Evolutionary conservation across 1,139 yeast genomes (phyloP).

Genomic region (Candida smagusa): DNA sequence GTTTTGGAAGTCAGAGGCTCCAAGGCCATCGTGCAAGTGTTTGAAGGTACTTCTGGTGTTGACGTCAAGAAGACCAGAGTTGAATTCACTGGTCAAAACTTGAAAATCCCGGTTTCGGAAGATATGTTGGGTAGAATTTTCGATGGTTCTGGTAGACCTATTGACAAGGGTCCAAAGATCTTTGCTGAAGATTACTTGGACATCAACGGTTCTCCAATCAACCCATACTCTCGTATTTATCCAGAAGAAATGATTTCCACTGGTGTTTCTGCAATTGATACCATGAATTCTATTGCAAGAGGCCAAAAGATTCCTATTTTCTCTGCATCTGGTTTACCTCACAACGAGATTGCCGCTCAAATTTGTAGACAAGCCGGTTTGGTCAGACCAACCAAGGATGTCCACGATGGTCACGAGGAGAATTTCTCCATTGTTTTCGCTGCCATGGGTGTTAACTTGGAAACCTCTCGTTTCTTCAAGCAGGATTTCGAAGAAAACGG

Average conservation of each 20-base stretch:
- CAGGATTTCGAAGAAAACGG: slow-evolving; percentile 99
- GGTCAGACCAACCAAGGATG: slow-evolving; percentile 98
- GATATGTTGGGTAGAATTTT: slow-evolving; percentile 97
- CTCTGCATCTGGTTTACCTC: slow-evolving; percentile 99
- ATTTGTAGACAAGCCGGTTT: slow-evolving; percentile 99
- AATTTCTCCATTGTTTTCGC: slow-evolving; percentile 98
- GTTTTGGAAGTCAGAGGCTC: slow-evolving; percentile 96
- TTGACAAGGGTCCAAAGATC: slow-evolving; percentile 96
- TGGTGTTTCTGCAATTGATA: slow-evolving; percentile 96
- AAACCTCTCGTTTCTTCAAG: slow-evolving; percentile 90
- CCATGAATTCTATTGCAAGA: slow-evolving; percentile 99
- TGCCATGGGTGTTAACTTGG: slow-evolving; percentile 95
- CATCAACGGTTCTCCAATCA: slow-evolving; percentile 97
- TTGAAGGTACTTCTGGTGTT: slow-evolving; percentile 96
- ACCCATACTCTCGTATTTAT: slow-evolving; percentile 95
- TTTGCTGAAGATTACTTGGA: slow-evolving; percentile 98
- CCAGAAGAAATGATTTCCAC: slow-evolving; percentile 99
- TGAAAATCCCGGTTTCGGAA: slow-evolving; percentile 93
- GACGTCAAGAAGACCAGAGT: slow-evolving; percentile 97
- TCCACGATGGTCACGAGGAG: slow-evolving; percentile 99
- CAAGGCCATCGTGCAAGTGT: slow-evolving; percentile 96
- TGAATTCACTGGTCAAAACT: slow-evolving; percentile 92
- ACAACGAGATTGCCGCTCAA: slow-evolving; percentile 99
- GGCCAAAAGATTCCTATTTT: slow-evolving; percentile 99
- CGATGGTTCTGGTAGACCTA: slow-evolving; percentile 98